Evolutionary conservation across 2,329 filamentous ascomycete species (phyloP), one percentile per base, ranked within the genome.

Genomic region (Penicillium sp.): DNA sequence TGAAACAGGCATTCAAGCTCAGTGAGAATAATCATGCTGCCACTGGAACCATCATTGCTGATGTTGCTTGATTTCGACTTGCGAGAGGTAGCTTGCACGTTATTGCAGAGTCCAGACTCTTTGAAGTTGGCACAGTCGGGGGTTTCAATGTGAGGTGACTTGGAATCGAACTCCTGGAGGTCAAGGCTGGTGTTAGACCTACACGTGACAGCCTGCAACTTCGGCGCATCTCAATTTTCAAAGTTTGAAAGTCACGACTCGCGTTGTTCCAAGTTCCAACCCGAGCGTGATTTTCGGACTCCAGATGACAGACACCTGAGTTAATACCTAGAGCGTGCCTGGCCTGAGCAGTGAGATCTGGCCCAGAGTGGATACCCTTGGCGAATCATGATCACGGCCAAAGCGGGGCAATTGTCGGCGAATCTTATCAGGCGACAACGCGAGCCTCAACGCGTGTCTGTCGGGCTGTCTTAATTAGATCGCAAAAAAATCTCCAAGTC

Each of bases 341-440:
- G 16, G n/a, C 4, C 14, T n/a, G n/a, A n/a, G n/a, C n/a, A n/a
- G n/a, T 9, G 22, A 2, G n/a, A 34, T 31, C 22, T 30, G 27
- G 22, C 22, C 22, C 22, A 8, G 22, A 25, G 19, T 37, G 36
- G 34, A 28, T 27, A 28, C 25, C 16, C 9, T 13, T 13, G n/a
- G 10, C 9, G 27, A 42, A 40, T 25, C 19, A 53, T 50, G 53
- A 35, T 37, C 18, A 46, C 22, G 25, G 28, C 29, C 28, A 41
- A 19, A 49, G 38, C 39, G 46, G 46, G 46, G 38, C 50, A 47
- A 31, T 49, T 39, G 41, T 41, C 45, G 12, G 33, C 33, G 18
- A 29, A 16, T 30, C 34, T 45, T 45, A 45, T 30, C 42, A n/a
- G 25, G 16, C 19, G 42, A 39, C n/a, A 38, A 38, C 40, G 41